Base-by-base conservation (phyloP, 768 basidiomycete species). In the Crepidotus variabilis region DNA sequence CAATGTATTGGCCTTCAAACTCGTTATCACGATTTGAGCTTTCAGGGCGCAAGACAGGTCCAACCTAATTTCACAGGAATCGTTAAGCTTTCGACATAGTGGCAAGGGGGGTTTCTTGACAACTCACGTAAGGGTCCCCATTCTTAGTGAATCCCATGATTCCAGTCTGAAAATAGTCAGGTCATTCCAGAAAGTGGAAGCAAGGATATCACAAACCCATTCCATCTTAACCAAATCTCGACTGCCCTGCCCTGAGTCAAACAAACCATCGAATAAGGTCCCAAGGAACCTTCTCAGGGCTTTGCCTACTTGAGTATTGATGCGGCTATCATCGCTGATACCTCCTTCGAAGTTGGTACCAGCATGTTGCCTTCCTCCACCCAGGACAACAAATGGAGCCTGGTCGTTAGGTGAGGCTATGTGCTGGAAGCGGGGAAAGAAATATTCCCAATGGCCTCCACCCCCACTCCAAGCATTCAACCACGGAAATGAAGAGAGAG, bases 141-240 rank as follows among this genome's bases (percentile, higher is more conserved):
- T 71, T 72, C 52, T 71, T 73, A 0, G 90, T 88, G 61, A 73
- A 89, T 0, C 84, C 92, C 89, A 91, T 91, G 46, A 94, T 90
- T 0, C 92, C 92, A 0, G 87, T 90, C 92, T 92, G 61, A 48
- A 45, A 24, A 23, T 36, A 23, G 10, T 33, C 16, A 43, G 32
- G 57, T 11, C 39, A 55, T 7, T 47, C 34, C 47, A 14, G 9
- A 2, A n/a, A 10, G 43, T 39, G 39, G 35, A 49, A 11, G 48
- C 50, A 47, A 49, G 6, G 35, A 39, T 18, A 13, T 54, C 1
- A 71, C 80, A 45, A 50, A 89, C 90, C 91, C 92, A 94, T 77
- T 93, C 89, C 79, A 85, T 83, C 67, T 90, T 88, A 63, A 65
- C 66, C 6, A 28, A 39, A 6, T 84, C 84, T 51, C 28, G 28